phyloP scores from a whole-genome alignment of 257 asterid species.

The Solanum peruvianum region DNA sequence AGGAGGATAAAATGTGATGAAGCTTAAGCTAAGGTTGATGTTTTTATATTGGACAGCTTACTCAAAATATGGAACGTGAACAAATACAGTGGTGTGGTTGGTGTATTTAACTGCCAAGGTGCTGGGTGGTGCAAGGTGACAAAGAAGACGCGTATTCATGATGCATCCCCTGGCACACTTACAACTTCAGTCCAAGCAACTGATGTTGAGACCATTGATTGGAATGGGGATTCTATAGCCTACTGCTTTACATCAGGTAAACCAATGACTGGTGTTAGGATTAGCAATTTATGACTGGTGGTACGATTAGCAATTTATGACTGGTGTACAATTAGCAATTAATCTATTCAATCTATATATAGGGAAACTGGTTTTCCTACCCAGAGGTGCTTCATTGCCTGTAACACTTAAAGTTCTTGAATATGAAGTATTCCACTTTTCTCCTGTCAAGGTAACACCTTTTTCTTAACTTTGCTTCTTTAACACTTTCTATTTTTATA shows the following conservation, averaged over 20 bases:
- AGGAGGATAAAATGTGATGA: background rate
- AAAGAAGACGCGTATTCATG: slow-evolving; percentile 83
- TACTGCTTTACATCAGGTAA: slow-evolving; percentile 56
- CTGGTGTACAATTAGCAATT: background rate
- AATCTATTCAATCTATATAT: background rate
- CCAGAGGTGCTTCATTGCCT: slow-evolving; percentile 66
- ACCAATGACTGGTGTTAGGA: background rate
- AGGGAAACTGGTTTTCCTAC: slow-evolving; percentile 48
- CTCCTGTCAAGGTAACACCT: slow-evolving; percentile 66
- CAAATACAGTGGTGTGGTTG: slow-evolving; percentile 72
- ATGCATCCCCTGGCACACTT: slow-evolving; percentile 82
- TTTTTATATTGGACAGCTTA: slow-evolving; percentile 40
- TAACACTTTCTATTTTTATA: background rate
- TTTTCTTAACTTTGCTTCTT: background rate
- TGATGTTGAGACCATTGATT: slow-evolving; percentile 58
- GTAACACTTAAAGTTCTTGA: slow-evolving; percentile 80
- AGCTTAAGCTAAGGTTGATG: background rate
- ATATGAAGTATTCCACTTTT: slow-evolving; percentile 83
- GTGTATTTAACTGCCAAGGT: slow-evolving; percentile 96
- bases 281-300: background rate
- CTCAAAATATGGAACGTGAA: slow-evolving; percentile 89
- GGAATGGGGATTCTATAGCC: slow-evolving; percentile 67
- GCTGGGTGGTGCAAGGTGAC: slow-evolving; percentile 87
- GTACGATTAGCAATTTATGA: background rate
- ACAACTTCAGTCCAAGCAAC: slow-evolving; percentile 58